Percentiles rank a stretch among this genome's conserved stretches.
Conservation (phyloP, 2,329 filamentous ascomycete species). For the Sarocladium oryzae region DNA sequence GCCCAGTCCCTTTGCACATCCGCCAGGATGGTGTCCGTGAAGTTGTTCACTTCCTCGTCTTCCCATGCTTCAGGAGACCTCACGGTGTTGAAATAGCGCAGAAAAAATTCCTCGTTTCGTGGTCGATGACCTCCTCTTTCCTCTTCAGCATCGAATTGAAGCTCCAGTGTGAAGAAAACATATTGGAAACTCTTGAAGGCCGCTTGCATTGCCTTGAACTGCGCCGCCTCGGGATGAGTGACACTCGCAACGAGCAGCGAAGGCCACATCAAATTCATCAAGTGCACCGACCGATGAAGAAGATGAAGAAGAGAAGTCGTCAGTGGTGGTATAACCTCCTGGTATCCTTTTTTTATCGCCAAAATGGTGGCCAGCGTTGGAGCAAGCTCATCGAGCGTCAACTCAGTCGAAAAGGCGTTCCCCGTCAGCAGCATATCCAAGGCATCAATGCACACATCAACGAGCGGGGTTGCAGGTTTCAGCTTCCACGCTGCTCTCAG, state of each 20-base stretch:
- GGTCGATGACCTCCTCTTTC: no score
- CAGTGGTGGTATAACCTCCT: neutral
- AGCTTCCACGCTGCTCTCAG: constrained; percentile 25
- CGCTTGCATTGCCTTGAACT: constrained; percentile 11
- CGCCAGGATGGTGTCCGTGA: constrained; percentile 34
- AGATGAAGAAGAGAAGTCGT: constrained; percentile 18
- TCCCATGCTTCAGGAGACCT: neutral
- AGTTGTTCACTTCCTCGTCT: constrained; percentile 29
- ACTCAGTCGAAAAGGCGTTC: neutral
- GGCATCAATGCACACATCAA: neutral
- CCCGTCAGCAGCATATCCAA: neutral
- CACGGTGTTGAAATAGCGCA: neutral
- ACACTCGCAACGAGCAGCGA: constrained; percentile 6
- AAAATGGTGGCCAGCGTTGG: neutral
- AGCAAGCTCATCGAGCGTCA: neutral
- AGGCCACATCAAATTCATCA: constrained; percentile 26
- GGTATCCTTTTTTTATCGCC: neutral
- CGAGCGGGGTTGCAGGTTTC: neutral
- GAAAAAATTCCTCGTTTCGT: constrained; percentile 10
- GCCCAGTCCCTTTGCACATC: constrained; percentile 42
- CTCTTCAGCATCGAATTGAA: no score
- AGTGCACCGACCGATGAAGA: constrained; percentile 20
- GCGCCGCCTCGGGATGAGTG: neutral
- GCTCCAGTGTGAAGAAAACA: neutral
- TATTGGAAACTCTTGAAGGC: constrained; percentile 2